Base-by-base conservation (phyloP, 768 basidiomycete species). In the Russula vinacea region DNA sequence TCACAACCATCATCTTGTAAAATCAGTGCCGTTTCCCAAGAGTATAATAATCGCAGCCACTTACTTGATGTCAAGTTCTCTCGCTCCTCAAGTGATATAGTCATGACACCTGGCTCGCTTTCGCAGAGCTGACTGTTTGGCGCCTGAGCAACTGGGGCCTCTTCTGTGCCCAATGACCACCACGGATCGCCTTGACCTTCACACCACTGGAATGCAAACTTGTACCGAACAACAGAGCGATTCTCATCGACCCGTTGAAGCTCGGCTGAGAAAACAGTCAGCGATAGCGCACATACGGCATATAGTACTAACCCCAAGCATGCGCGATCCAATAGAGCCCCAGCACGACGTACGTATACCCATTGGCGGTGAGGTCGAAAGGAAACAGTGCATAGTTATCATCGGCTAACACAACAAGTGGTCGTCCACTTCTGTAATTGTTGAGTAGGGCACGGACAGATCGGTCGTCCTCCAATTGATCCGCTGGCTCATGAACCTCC, bases 151-250 rank as follows among this genome's bases (percentile, higher is more conserved):
- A 33, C 17, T 1, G 54, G 11, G 22, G 16, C 33, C 11, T 6
- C 17, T 42, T 55, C 58, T 22, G 39, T 40, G 13, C 24, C 47
- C 4, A 9, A 42, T 22, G 2, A n/a, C 82, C 83, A 84, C 83
- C 83, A 83, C 1, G 82, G 82, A 44, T 73, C 69, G 6, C 75
- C 89, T 76, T 92, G 91, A 49, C 78, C 81, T 64, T 86, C 82
- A 67, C 89, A 90, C 90, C 90, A 93, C 68, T 88, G 87, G 67
- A 93, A 93, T 5, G 87, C 85, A 69, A 93, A 92, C 72, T 92
- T 93, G 72, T 84, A 90, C 8, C 90, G 79, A 14, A 90, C 80
- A n/a, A 89, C 83, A n/a, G 82, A 81, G 37, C 69, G 73, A 19
- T 76, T 74, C 63, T 82, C 84, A 11, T 67, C 59, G 7, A 82